A percentile compares a stretch with the other conserved stretches of the same genome.
Conservation (phyloP, 495 filamentous ascomycete genomes). For the Penicillium riverlandense region DNA sequence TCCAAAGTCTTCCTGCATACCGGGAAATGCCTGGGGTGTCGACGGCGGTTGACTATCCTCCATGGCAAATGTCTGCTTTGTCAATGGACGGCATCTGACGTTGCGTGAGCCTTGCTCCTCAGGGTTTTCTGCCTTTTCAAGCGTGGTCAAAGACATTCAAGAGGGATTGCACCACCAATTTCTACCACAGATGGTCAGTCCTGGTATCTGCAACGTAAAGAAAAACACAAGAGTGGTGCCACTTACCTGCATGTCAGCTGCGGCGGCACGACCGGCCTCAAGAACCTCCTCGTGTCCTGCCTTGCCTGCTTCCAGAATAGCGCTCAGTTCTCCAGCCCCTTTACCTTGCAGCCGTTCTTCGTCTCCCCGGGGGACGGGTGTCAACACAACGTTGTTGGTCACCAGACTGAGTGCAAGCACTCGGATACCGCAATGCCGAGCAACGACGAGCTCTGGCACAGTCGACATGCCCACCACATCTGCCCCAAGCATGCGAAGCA, state of each 20-base stretch:
- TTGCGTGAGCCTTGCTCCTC: no score
- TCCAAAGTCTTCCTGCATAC: no score
- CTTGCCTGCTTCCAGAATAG: conserved; percentile 54
- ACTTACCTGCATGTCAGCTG: conserved; percentile 59
- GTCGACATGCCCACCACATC: conserved; percentile 78
- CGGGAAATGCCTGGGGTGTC: no score
- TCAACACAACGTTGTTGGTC: conserved; percentile 65
- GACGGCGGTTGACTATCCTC: no score
- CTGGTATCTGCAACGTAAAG: not conserved
- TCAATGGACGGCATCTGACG: no score
- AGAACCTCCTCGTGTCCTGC: conserved; percentile 70
- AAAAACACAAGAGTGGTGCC: conserved; percentile 3
- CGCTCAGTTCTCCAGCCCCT: conserved; percentile 42
- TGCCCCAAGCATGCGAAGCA: conserved; percentile 59
- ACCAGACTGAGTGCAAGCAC: conserved; percentile 71
- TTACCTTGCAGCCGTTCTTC: conserved; percentile 34
- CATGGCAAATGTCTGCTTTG: no score
- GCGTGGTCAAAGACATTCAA: conserved; percentile 16
- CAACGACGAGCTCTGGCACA: conserved; percentile 69
- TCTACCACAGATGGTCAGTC: conserved; percentile 23
- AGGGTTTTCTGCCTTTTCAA: no score
- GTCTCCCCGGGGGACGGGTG: conserved; percentile 57
- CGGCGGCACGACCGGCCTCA: conserved; percentile 54
- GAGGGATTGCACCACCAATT: conserved; percentile 32
- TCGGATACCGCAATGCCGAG: conserved; percentile 60